Conservation (phyloP, 208 protist species). For the Acanthamoeba lenticulata region DNA sequence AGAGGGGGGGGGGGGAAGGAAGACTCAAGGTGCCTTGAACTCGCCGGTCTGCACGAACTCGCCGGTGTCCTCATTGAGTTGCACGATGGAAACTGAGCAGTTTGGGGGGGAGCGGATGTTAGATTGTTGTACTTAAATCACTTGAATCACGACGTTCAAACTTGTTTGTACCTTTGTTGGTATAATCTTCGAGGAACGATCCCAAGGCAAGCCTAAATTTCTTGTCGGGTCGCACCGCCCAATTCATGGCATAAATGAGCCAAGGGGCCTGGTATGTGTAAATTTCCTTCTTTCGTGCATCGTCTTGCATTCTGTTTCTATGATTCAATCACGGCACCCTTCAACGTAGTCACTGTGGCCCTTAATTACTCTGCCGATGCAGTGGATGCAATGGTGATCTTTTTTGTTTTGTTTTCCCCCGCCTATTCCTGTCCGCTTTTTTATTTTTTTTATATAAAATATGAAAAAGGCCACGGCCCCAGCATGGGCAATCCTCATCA, state of each 20-base stretch:
- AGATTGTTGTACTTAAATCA: constrained; percentile 57
- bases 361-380: neutral
- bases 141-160: constrained; percentile 83
- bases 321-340: neutral
- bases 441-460: too few species aligned
- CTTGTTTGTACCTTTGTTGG: constrained; percentile 92
- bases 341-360: too few species aligned
- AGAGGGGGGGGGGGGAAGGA: constrained; percentile 64
- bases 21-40: constrained; percentile 96
- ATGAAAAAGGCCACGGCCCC: too few species aligned
- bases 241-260: constrained; percentile 96
- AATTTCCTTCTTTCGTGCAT: constrained; percentile 80
- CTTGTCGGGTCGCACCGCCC: constrained; percentile 86
- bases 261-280: constrained; percentile 95
- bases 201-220: constrained; percentile 94
- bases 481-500: too few species aligned
- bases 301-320: neutral
- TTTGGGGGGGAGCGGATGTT: neutral
- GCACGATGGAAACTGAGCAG: constrained; percentile 78
- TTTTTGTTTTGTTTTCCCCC: too few species aligned
- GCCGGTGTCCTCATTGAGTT: constrained; percentile 84
- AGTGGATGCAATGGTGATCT: too few species aligned
- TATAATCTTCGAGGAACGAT: constrained; percentile 97
- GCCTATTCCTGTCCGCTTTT: too few species aligned
- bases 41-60: constrained; percentile 78